These are phyloP conservation scores for Leptographium flavum DNA, from an alignment of 2,329 filamentous ascomycete species.

Conservation along the genomic window DNA sequence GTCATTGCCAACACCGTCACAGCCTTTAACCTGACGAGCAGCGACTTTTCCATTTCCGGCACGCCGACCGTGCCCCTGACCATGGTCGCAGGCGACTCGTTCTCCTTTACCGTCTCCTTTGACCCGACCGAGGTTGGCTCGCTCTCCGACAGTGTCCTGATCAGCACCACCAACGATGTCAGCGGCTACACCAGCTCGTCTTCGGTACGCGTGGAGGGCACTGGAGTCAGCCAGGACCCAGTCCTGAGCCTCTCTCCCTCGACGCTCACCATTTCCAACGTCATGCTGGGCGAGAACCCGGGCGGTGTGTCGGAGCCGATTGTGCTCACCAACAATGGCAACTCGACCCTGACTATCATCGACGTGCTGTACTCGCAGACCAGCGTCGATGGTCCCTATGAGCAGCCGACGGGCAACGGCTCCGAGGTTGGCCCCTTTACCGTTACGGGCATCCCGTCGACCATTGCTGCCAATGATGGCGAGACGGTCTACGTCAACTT, in stretches of 20 bases:
- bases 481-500: constrained; percentile 31
- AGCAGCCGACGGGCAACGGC: constrained; percentile 16
- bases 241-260: constrained; percentile 33
- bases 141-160: constrained; percentile 29
- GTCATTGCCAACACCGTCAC: constrained; percentile 27
- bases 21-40: constrained; percentile 20
- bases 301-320: constrained; percentile 27
- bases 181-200: constrained; percentile 31
- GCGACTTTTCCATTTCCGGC: constrained; percentile 22
- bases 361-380: constrained; percentile 28
- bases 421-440: constrained; percentile 32
- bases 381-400: constrained; percentile 30
- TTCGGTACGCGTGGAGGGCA: constrained; percentile 32
- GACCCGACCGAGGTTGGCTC: constrained; percentile 31
- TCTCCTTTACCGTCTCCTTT: constrained; percentile 31
- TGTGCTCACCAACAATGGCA: constrained; percentile 35
- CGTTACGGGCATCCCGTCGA: constrained; percentile 29
- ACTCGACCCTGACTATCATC: constrained; percentile 26
- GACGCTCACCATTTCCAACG: constrained; percentile 31
- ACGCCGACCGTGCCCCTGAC: constrained; percentile 17
- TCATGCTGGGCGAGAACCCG: constrained; percentile 27
- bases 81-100: constrained; percentile 22
- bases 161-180: constrained; percentile 31
- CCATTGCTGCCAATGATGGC: constrained; percentile 24
- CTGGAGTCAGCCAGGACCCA: constrained; percentile 28